Base-by-base conservation (phyloP, 495 filamentous ascomycete genomes). In the Xeromyces bisporus region DNA sequence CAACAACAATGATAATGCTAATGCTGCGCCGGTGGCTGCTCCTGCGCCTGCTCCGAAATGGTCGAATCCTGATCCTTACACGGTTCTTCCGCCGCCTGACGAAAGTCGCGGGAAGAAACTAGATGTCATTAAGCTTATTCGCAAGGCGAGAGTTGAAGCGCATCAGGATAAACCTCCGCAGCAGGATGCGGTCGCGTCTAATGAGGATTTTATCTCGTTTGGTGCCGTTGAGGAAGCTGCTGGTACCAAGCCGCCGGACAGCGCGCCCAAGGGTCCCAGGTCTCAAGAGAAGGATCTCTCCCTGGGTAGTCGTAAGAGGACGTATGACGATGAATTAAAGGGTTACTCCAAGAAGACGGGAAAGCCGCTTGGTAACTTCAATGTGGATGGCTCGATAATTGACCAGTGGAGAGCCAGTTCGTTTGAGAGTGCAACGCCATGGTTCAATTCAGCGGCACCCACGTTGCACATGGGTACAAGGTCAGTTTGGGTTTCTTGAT, bases 21-120 rank as follows among this genome's bases (percentile, higher is more conserved):
- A 69, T n/a, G 37, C 53, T 8, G 43, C 48, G 8, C 40, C 26
- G 7, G 53, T 63, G 15, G 62, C 61, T 26, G 41, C 32, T 11
- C 26, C 43, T 5, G 31, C 29, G 1, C 33, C 44, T 2, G 26
- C 33, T 18, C 62, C 83, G 0, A 79, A 75, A 50, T 94, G 85
- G 85, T 92, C 82, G 1, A 94, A 94, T 42, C 83, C 85, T 3
- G 85, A 94, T 51, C 82, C 83, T 0, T 94, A 93, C 53, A 89
- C 80, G 2, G 75, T 63, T 2, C 56, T 89, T 6, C 85, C 85
- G 4, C 80, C 81, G 5, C 64, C 71, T 0, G 75, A 79, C 41
- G 70, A 67, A 40, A 62, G 46, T 24, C 62, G 67, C 23, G 58
- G 59, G 11, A 83, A 82, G 43, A 78, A 74, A 48, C 73, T 77